Percentiles rank a stretch among this genome's conserved stretches.
Conservation (phyloP, 2,329 filamentous ascomycete genomes). For the Xylogone sp. region DNA sequence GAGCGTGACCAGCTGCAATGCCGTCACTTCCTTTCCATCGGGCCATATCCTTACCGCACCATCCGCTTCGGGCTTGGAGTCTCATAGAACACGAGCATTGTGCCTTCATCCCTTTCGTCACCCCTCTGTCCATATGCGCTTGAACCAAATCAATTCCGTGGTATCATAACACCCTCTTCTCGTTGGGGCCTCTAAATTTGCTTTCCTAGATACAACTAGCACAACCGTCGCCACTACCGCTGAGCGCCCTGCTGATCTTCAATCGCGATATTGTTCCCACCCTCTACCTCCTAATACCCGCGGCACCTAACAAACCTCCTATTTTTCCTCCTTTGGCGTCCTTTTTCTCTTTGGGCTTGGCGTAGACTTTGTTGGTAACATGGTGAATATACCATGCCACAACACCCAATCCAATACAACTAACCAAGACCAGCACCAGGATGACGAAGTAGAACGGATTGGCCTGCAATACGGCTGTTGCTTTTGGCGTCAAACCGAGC, state of each 20-base stretch:
- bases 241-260: background rate
- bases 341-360: conserved; percentile 25
- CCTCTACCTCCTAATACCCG: background rate
- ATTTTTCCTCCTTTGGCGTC: conserved; percentile 12
- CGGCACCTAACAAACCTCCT: background rate
- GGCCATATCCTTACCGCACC: no score
- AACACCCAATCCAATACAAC: conserved; percentile 9
- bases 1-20: no score
- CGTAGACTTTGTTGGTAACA: conserved; percentile 24
- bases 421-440: conserved; percentile 19
- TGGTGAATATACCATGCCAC: conserved; percentile 24
- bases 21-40: no score
- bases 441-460: conserved; percentile 21
- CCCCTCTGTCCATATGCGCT: no score
- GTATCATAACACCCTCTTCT: no score
- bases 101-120: no score
- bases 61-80: no score
- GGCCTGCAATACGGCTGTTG: conserved; percentile 25
- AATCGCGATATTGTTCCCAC: background rate
- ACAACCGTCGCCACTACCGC: background rate
- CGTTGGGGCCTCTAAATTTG: no score
- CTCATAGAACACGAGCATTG: no score
- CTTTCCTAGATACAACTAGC: background rate
- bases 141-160: no score
- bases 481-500: conserved; percentile 26